Evolutionary conservation across 2,329 filamentous ascomycete genomes (phyloP), one percentile per base, ranked within the genome.

Genomic region (Hymenoscyphus occultus): DNA sequence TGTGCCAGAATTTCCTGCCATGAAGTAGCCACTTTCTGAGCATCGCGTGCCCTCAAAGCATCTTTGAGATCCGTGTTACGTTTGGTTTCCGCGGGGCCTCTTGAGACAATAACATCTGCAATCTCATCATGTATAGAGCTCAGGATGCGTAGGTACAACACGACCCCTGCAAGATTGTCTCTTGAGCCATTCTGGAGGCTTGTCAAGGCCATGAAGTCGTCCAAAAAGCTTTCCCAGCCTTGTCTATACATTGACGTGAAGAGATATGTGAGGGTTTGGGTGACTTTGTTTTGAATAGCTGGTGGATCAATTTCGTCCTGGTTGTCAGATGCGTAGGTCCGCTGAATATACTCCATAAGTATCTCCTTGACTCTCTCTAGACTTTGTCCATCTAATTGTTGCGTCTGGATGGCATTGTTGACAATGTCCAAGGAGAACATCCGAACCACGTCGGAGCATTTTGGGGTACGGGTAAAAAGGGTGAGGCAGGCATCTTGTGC

Each of bases 41-140:
- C 92, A 76, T 99, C 94, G 70, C 93, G 86, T 69, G 87, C 87
- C 67, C 95, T 87, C 63, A 99, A 86, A 71, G 95, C 80, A 77
- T 99, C 96, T 78, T 99, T 99, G 70, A 99, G 83, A 69, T 93
- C 88, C 31, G 89, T 92, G 76, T 96, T 96, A 68, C 91, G 89
- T 77, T 92, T 94, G 71, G 90, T 86, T 74, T 98, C 93, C 64
- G 85, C 86, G 56, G 85, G 86, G 61, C 92, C 88, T 48, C 94
- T 87, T 59, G 90, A 87, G 62, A 98, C 84, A 69, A 98, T 84
- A 71, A 95, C 88, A 79, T 99, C 95, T 69, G 94, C 95, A 74
- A 99, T 97, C 78, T 99, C 95, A 73, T 99, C 95, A 75, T 99
- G 95, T 58, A 99, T 89, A 40, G 93, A 95, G 70, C 89, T 86